Evolutionary conservation across 441 rosid species (phyloP), one percentile per base, ranked within the genome.

Genomic region (Adansonia rubrostipa): DNA sequence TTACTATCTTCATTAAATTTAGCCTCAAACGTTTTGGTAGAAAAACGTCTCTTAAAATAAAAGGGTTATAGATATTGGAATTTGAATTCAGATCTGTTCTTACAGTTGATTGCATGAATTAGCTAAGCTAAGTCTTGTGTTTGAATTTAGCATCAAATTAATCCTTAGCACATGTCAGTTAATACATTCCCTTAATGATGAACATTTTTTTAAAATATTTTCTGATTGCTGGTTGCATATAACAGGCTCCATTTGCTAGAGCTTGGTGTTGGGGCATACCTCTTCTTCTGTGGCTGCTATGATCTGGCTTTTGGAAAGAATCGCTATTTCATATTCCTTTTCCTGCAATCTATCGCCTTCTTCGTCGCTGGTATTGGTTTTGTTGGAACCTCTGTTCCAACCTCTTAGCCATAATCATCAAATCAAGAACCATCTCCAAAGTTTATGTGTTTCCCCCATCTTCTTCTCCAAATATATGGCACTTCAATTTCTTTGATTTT

Each of bases 261-360:
- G 91, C 91, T 94, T 40, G 88, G 85, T 17, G 89, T 91, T 17
- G 98, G 95, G 75, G 88, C 84, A 69, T 96, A 85, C 84, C 89
- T 96, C 40, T 88, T 94, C 87, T 74, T 86, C 28, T 86, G 94
- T 71, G 98, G 95, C 48, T 90, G 93, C 86, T 91, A 90, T 33
- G 97, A 94, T 82, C 28, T 88, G 66, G 87, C 87, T 45, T 89
- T 81, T 9, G 98, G 99, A 0, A 61, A 28, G 70, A 71, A 78
- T 2, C 40, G 33, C 14, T 70, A 70, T 4, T 78, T 78, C 76
- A 47, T 78, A 5, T 93, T 86, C 82, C 90, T 96, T n/a, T 90
- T 75, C 77, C 80, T 84, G 42, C 99, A 96, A 78, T 85, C 92
- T 0, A 70, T 70, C 1, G 71, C 75, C 53, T 70, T 78, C 69